phyloP scores from a whole-genome alignment of 306 rosid species.

The Gynostemma pentaphyllum region DNA sequence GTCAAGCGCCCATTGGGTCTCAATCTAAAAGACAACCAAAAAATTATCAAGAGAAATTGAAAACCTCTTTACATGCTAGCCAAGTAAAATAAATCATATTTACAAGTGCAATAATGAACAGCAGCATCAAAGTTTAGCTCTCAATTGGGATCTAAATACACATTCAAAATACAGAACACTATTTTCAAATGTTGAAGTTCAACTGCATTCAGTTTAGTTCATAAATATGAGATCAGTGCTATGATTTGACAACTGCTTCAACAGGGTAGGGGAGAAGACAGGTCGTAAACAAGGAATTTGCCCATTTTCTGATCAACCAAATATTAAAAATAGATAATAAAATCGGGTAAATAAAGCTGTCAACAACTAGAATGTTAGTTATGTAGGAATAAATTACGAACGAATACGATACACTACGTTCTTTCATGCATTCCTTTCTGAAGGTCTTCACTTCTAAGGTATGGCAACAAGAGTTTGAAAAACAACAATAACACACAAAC shows the following conservation, averaged over 20 bases:
- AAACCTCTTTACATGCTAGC: no score
- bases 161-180: background rate
- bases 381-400: background rate
- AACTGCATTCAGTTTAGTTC: background rate
- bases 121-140: background rate
- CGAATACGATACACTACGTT: background rate
- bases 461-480: background rate
- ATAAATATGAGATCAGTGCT: background rate
- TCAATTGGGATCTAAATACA: background rate
- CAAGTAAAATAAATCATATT: background rate
- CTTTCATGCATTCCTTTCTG: background rate
- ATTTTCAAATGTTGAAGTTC: background rate
- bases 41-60: no score
- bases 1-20: no score
- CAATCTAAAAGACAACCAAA: no score
- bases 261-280: background rate
- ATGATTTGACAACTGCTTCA: background rate
- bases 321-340: background rate
- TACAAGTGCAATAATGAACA: background rate
- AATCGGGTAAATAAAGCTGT: background rate
- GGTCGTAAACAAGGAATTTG: background rate
- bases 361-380: background rate
- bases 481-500: background rate
- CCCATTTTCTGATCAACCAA: background rate
- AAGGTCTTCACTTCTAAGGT: background rate